Base-by-base conservation (phyloP, 495 filamentous ascomycete genomes). In the Talaromyces adpressus region DNA sequence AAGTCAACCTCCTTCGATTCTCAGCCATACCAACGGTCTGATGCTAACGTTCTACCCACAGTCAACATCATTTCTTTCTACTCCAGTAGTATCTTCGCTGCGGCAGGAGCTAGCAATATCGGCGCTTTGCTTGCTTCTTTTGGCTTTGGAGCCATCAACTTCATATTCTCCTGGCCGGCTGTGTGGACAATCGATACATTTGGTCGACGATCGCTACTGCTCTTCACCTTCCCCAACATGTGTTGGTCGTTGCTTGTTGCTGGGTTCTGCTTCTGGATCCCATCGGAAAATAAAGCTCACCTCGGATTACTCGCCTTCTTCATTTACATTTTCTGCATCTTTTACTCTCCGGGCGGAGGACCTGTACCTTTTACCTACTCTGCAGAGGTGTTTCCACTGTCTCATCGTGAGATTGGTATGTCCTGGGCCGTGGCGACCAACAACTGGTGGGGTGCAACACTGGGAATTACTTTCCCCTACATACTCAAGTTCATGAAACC, bases 181-280 rank as follows among this genome's bases (percentile, higher is more conserved):
- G 80, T 95, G 30, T 90, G 82, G 77, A 92, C 90, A 7, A 96
- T 96, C 66, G 91, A 96, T 73, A 92, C 88, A 9, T 93, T 86
- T 57, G 91, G 91, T 9, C 87, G 91, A 36, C 84, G 91, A 23
- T 79, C 80, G 16, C 81, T 96, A 1, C 82, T 94, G 1, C 82
- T 94, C 5, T 90, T 92, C 72, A 96, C 91, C 11, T 93, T 93
- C 73, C 91, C 91, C 0, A 81, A 92, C 52, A 93, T 94, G 91
- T 85, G 81, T 36, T 91, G 89, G 88, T 88, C 88, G 25, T 75
- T 93, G 9, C 79, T 93, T 0, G 87, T 85, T 2, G 88, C 86
- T 2, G 90, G 88, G 0, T 81, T 92, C 57, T 89, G 80, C 70
- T 92, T 85, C 68, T 84, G 85, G 60, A 87, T 93, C 63, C 85